phyloP scores from a whole-genome alignment of 75 land plant species.

The Larix kaempferi region DNA sequence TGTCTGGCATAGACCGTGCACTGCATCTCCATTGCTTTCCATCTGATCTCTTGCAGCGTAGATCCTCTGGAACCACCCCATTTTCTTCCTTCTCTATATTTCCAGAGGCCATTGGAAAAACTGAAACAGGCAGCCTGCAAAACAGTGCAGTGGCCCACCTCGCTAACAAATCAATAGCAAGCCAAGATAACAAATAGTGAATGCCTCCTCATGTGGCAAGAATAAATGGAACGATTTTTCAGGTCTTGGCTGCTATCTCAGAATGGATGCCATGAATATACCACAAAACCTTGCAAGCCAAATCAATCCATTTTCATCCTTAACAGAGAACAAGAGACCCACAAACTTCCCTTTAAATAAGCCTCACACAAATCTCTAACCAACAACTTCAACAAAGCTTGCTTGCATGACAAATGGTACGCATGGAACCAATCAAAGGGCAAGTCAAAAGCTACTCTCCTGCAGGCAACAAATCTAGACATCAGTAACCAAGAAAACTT shows the following conservation, averaged over 20 bases:
- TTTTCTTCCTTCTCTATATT: conserved; percentile 35
- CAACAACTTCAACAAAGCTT: too few relatives aligned
- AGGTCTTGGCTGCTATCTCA: not conserved
- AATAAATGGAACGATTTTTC: not conserved
- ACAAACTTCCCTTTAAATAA: not conserved
- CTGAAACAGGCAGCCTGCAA: not conserved
- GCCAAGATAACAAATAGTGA: not conserved
- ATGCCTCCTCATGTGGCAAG: not conserved
- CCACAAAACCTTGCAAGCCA: not conserved
- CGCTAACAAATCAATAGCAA: conserved; percentile 1
- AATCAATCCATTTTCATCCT: not conserved
- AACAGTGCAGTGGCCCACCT: not conserved
- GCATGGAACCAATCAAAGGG: too few relatives aligned
- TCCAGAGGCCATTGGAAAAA: conserved; percentile 5
- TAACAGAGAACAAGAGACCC: not conserved
- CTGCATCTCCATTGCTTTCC: conserved; percentile 95
- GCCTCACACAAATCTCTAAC: not conserved
- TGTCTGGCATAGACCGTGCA: conserved; percentile 81
- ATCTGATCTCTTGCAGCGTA: conserved; percentile 85
- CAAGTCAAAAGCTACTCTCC: too few relatives aligned
- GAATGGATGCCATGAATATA: not conserved
- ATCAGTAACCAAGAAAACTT: too few relatives aligned
- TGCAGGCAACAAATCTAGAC: too few relatives aligned
- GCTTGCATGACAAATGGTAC: too few relatives aligned
- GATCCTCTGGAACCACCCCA: conserved; percentile 68